Base-by-base conservation (phyloP, 805 yeast genomes). In the Candida nitratophila region DNA sequence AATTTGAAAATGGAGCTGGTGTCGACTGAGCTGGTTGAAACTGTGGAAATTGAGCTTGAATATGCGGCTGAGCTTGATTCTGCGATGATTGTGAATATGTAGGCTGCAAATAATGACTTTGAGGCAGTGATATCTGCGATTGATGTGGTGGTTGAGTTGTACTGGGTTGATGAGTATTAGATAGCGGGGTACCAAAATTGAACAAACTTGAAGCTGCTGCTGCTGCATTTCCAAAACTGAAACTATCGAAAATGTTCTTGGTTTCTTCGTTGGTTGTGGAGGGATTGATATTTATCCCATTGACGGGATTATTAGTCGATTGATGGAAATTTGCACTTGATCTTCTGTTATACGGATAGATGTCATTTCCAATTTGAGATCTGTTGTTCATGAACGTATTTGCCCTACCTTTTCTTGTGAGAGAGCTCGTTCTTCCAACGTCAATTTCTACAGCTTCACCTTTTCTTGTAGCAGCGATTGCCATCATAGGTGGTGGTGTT, bases 401-500 rank as follows among this genome's bases (percentile, higher is more conserved):
- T 32, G 49, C 50, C 43, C 60, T 54, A 47, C 41, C 54, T 40
- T 47, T 56, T 50, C 51, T 55, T 48, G 34, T 67, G 46, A 40
- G 56, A 2, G 57, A 52, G 34, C 46, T 54, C 9, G 55, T 45
- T 34, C 61, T 54, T 2, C 62, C 60, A 6, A 59, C 65, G 2
- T 83, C 83, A 24, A 86, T 85, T 55, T 86, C 93, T 2, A 85
- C 76, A 0, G 91, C 76, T 52, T 81, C 93, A 7, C 95, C 95
- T 33, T 77, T 76, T 50, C 89, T 64, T 0, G 91, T 83, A 0
- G 93, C 85, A 1, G 95, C 90, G 41, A 86, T 86, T 0, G 95
- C 85, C 81, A 86, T 77, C 55, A 65, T 74, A n/a, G 83, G 84
- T 1, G 81, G 77, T 0, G 83, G 83, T 1, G 76, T 69, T 9